Evolutionary conservation across 768 basidiomycete genomes (phyloP), one percentile per base, ranked within the genome.

Genomic region (Leucocoprinus sp.): DNA sequence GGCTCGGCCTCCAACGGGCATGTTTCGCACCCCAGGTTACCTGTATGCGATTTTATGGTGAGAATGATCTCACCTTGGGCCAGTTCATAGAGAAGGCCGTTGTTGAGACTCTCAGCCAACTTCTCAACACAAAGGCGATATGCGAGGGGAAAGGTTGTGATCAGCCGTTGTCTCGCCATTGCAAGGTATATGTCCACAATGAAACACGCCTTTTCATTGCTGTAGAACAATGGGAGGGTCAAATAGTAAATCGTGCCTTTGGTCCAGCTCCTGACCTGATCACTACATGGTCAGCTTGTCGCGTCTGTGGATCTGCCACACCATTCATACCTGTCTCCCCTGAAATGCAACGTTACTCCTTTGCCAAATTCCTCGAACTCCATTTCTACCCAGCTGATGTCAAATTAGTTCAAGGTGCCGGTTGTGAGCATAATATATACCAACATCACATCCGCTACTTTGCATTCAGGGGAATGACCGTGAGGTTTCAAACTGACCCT

Each of bases 351-450:
- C 71, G 84, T 45, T 92, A 95, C 59, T 97, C 93, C 4, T 95
- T 97, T 60, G 90, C 86, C 27, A 93, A 96, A 55, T 98, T 95
- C 61, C 75, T 99, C 22, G 95, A 99, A 59, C 78, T 95, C 21
- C 87, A 92, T 58, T 97, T 97, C 63, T 96, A 98, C 63, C 93
- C 92, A 23, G 79, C 90, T 26, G 80, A 89, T 51, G 81, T 93
- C 56, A 74, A 80, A 55, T 69, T 90, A 38, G 80, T 90, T n/a
- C 84, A 81, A 55, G 90, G 87, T 7, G 89, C 91, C 24, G 84
- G 83, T 3, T 98, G 96, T 58, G 76, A 84, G 45, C 96, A 99
- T 64, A 96, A 98, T 59, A 88, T 93, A 48, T 95, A 92, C 57
- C 80, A 84, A 50, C 82, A 93, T 55, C 93, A 98, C 55, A 79